Percentiles rank a stretch among this genome's conserved stretches.
phyloP scores from a whole-genome alignment of 176 grass and related monocot species.

The Raddia distichophylla region DNA sequence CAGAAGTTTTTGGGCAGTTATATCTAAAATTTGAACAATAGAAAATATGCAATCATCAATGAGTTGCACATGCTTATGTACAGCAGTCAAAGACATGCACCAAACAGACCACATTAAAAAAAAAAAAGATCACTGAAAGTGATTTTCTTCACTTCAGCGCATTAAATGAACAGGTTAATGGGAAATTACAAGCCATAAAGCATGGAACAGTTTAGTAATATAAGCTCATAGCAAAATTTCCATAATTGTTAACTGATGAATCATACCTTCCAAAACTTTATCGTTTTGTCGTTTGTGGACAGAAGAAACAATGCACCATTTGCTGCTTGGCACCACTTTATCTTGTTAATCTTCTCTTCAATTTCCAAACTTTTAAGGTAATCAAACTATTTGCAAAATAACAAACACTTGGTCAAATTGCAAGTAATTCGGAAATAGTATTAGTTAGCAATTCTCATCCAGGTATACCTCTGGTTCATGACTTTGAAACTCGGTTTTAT shows the following conservation, averaged over 20 bases:
- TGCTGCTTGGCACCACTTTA: constrained; percentile 86
- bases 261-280: constrained; percentile 98
- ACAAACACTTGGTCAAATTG: constrained; percentile 41
- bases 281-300: constrained; percentile 98
- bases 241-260: constrained; percentile 22
- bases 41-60: constrained; percentile 33
- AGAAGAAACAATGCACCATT: constrained; percentile 82
- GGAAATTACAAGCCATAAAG: constrained; percentile 29
- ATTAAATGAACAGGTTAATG: neutral
- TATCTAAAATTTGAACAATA: constrained; percentile 22
- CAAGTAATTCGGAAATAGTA: constrained; percentile 26
- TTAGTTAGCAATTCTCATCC: constrained; percentile 26
- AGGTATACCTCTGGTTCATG: constrained; percentile 95
- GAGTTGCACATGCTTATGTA: constrained; percentile 1
- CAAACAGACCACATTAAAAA: neutral
- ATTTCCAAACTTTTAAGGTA: constrained; percentile 99
- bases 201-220: neutral
- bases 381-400: constrained; percentile 78
- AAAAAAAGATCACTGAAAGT: neutral
- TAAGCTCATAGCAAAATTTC: constrained; percentile 15
- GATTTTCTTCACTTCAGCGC: constrained; percentile 19
- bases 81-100: neutral
- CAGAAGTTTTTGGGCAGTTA: constrained; percentile 1
- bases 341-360: constrained; percentile 99
- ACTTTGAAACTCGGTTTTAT: constrained; percentile 99